Conservation (phyloP, 2,329 filamentous ascomycete species). For the Aspergillus fructus region DNA sequence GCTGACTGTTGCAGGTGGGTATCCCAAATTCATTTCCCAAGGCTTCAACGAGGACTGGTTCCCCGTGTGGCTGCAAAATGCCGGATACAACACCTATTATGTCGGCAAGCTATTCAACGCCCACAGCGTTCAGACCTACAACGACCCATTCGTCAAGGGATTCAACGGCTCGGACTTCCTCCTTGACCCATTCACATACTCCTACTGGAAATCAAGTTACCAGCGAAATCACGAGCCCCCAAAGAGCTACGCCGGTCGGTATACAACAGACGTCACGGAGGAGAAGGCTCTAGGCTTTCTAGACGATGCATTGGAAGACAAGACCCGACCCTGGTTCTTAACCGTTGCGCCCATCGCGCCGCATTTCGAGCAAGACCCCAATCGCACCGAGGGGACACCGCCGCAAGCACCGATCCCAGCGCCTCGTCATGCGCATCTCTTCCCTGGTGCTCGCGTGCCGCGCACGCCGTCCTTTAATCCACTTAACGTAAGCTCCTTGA, state of each 20-base stretch:
- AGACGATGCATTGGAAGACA: conserved; percentile 55
- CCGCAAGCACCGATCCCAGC: conserved; percentile 59
- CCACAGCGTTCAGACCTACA: conserved; percentile 61
- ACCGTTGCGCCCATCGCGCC: conserved; percentile 66
- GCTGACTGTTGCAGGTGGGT: conserved; percentile 46
- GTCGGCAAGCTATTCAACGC: conserved; percentile 70
- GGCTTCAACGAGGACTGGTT: conserved; percentile 68
- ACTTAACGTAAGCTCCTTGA: background rate
- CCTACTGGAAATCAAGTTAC: conserved; percentile 63
- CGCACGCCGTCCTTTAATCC: conserved; percentile 44
- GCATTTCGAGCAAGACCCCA: conserved; percentile 51
- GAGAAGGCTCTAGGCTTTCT: conserved; percentile 61
- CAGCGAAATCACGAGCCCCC: conserved; percentile 58
- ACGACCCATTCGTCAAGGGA: conserved; percentile 56
- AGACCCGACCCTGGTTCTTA: conserved; percentile 64
- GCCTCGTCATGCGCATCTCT: conserved; percentile 62
- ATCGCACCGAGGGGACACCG: conserved; percentile 28
- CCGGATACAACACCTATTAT: conserved; percentile 68
- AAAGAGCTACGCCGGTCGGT: conserved; percentile 53
- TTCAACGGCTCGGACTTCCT: conserved; percentile 62
- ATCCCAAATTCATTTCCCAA: conserved; percentile 64
- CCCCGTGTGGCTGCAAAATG: conserved; percentile 68
- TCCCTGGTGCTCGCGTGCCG: conserved; percentile 58
- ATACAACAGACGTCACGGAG: conserved; percentile 58
- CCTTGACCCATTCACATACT: conserved; percentile 66